These are phyloP conservation scores for Populus euphratica DNA, from an alignment of 345 rosid species.

Conservation along the genomic window DNA sequence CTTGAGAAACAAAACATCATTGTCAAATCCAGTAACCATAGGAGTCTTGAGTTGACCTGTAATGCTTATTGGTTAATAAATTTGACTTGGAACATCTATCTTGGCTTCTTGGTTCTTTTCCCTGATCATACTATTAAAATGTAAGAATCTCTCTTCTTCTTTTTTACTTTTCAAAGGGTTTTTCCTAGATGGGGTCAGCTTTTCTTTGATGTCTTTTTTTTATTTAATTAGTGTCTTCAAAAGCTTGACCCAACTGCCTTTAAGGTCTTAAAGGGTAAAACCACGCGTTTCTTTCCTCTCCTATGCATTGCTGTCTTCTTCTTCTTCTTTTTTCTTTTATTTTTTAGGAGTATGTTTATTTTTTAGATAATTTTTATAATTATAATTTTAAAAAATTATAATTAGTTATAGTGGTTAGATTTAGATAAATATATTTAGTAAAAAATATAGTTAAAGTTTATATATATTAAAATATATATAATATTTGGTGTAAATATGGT, in stretches of 20 bases:
- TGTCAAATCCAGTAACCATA: not conserved
- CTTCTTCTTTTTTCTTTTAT: not conserved
- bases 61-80: not conserved
- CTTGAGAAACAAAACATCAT: not conserved
- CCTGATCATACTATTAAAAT: conserved; percentile 12
- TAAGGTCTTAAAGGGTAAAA: not conserved
- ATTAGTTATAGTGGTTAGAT: rapidly evolving
- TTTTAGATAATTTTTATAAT: no score
- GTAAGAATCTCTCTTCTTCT: conserved; percentile 20
- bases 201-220: conserved; percentile 5
- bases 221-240: conserved; percentile 12
- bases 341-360: no score
- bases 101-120: conserved; percentile 18
- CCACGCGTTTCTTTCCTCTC: not conserved
- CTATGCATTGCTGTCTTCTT: not conserved
- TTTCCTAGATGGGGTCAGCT: conserved; percentile 11
- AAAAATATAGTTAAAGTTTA: no score
- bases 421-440: rapidly evolving
- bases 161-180: conserved; percentile 22
- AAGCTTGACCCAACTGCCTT: conserved; percentile 1
- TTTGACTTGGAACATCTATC: conserved; percentile 2
- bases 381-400: no score
- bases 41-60: not conserved
- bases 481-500: rapidly evolving
- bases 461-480: no score